phyloP scores from a whole-genome alignment of 2,329 filamentous ascomycete species.

The Cordyceps cateniannulata region DNA sequence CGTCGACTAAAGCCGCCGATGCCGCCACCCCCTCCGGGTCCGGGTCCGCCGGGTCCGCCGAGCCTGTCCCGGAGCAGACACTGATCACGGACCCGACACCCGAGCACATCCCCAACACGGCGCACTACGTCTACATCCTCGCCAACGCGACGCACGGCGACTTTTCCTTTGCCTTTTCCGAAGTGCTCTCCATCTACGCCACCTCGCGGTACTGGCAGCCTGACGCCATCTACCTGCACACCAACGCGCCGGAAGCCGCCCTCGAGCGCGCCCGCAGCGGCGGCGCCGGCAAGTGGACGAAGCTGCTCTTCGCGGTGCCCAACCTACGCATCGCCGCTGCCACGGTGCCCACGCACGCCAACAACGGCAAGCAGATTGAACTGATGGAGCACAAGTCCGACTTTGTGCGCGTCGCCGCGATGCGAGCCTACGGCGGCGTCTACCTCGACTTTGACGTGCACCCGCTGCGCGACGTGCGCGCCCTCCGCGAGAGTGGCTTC shows the following conservation, averaged over 20 bases:
- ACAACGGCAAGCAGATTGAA: slow-evolving; percentile 14
- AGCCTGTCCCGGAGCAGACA: not conserved
- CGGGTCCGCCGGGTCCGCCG: not conserved
- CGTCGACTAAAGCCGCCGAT: not conserved
- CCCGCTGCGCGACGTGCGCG: slow-evolving; percentile 12
- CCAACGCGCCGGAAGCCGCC: slow-evolving; percentile 15
- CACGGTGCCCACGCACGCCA: slow-evolving; percentile 12
- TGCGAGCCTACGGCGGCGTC: slow-evolving; percentile 14
- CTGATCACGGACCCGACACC: not conserved
- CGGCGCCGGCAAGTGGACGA: slow-evolving; percentile 17
- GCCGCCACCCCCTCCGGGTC: not conserved
- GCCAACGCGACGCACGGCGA: slow-evolving; percentile 10
- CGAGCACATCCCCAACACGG: slow-evolving; percentile 19
- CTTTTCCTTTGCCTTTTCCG: slow-evolving; percentile 18
- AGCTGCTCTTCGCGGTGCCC: slow-evolving; percentile 17
- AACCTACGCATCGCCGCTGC: slow-evolving; percentile 6
- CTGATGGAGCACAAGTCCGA: slow-evolving; percentile 19
- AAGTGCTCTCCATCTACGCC: slow-evolving; percentile 20
- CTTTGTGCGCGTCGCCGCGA: slow-evolving; percentile 17
- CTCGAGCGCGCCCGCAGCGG: slow-evolving; percentile 9
- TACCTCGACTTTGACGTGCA: slow-evolving; percentile 17
- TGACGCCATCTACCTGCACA: slow-evolving; percentile 21
- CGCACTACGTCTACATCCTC: slow-evolving; percentile 21
- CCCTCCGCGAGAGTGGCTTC: slow-evolving; percentile 15
- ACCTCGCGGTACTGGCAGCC: slow-evolving; percentile 16